Percentiles rank a stretch among this genome's conserved stretches.
Conservation (phyloP, 1,284 basidiomycete genomes). For the Rhodotorula sp. region DNA sequence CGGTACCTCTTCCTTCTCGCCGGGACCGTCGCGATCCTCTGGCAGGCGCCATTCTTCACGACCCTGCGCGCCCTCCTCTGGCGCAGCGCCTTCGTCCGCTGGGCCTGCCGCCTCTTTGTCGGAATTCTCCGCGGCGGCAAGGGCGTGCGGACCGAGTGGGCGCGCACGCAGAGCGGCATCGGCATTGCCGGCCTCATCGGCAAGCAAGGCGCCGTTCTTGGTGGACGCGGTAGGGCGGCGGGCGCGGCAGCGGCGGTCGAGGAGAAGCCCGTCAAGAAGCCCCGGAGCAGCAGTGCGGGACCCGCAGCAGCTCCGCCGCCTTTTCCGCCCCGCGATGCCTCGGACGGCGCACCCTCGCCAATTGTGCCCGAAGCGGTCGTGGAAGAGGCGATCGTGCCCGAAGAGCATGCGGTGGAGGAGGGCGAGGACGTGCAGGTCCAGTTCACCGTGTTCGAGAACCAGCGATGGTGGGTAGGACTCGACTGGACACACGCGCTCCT, state of each 20-base stretch:
- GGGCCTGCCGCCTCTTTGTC: constrained; percentile 16
- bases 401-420: background rate
- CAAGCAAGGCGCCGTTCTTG: background rate
- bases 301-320: background rate
- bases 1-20: constrained; percentile 38
- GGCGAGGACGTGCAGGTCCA: constrained; percentile 42
- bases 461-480: constrained; percentile 48
- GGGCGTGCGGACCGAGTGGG: constrained; percentile 29
- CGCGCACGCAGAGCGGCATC: constrained; percentile 23
- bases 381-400: background rate
- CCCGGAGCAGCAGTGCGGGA: constrained; percentile 7
- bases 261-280: constrained; percentile 34
- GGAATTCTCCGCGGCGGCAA: constrained; percentile 26
- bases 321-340: background rate
- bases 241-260: background rate
- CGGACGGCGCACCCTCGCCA: background rate
- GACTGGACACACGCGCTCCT: constrained; percentile 48
- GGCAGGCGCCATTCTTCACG: constrained; percentile 45
- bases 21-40: constrained; percentile 41
- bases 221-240: background rate
- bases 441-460: constrained; percentile 47
- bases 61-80: constrained; percentile 37
- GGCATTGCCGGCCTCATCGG: constrained; percentile 34
- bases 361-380: background rate
- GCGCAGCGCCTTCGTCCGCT: constrained; percentile 30